phyloP scores from a whole-genome alignment of 352 stramenopile genomes.

The Aphanomyces invadans region DNA sequence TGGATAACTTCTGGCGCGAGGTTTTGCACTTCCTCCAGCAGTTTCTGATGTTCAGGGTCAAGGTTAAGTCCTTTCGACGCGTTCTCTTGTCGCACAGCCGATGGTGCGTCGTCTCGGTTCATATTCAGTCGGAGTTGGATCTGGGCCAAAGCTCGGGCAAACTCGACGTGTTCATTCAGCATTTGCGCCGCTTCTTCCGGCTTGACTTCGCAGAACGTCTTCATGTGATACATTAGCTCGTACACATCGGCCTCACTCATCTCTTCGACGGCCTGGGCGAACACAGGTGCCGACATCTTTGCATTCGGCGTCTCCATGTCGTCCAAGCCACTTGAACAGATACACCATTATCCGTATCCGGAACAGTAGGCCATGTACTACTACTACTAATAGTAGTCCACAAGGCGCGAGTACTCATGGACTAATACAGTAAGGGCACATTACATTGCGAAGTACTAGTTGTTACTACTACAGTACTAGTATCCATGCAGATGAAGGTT shows the following conservation, averaged over 20 bases:
- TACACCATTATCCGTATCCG: neutral
- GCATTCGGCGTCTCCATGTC: neutral
- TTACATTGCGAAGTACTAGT: too few species aligned
- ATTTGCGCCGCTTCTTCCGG: conserved; percentile 56
- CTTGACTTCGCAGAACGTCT: conserved; percentile 72
- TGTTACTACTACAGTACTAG: too few species aligned
- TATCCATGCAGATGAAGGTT: too few species aligned
- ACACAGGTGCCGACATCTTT: neutral
- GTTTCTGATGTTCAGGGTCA: conserved; percentile 65
- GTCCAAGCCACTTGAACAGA: neutral
- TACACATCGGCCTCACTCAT: conserved; percentile 50
- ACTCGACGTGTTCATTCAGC: conserved; percentile 67
- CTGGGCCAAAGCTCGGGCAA: conserved; percentile 59
- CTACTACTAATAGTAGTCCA: neutral
- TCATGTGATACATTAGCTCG: conserved; percentile 70
- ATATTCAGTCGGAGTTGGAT: conserved; percentile 66
- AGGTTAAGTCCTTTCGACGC: conserved; percentile 40
- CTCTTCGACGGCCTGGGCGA: conserved; percentile 38
- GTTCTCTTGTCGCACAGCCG: conserved; percentile 26
- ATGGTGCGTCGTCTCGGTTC: conserved; percentile 28
- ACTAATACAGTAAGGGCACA: too few species aligned
- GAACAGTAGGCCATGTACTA: neutral
- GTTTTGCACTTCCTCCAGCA: conserved; percentile 76
- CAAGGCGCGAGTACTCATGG: neutral
- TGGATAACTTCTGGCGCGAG: conserved; percentile 73